Evolutionary conservation across 2,329 filamentous ascomycete genomes (phyloP).

Genomic region (Verticillium dahliae): DNA sequence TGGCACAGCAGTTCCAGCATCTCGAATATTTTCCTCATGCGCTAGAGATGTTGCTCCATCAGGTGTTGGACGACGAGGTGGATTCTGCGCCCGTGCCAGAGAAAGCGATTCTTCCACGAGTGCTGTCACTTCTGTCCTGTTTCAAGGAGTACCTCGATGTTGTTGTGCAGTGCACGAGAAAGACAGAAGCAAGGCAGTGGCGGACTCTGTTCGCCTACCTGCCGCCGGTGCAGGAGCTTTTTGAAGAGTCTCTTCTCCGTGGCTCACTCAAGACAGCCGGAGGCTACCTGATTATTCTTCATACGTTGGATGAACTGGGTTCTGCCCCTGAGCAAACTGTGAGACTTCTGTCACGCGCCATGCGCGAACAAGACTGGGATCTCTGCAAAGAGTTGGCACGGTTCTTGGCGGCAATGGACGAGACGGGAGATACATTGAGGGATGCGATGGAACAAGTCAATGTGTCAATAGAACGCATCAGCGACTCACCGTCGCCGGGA

Average conservation of each 20-base stretch:
- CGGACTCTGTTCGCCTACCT: constrained; percentile 87
- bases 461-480: constrained; percentile 20
- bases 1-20: constrained; percentile 79
- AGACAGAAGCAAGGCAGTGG: constrained; percentile 94
- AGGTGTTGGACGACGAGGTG: constrained; percentile 90
- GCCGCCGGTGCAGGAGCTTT: constrained; percentile 83
- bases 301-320: constrained; percentile 68
- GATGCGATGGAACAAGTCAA: constrained; percentile 63
- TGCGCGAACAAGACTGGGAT: constrained; percentile 85
- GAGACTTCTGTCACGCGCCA: constrained; percentile 72
- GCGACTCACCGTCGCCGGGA: constrained; percentile 15
- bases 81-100: constrained; percentile 61
- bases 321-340: constrained; percentile 72
- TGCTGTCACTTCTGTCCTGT: constrained; percentile 59
- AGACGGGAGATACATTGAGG: constrained; percentile 71
- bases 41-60: constrained; percentile 84
- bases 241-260: constrained; percentile 82
- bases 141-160: constrained; percentile 89
- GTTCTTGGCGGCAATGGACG: constrained; percentile 91
- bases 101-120: constrained; percentile 57
- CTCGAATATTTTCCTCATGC: constrained; percentile 91
- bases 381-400: constrained; percentile 89
- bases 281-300: constrained; percentile 90
- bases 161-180: constrained; percentile 92
- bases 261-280: constrained; percentile 90